Evolutionary conservation across 257 asterid genomes (phyloP), one percentile per base, ranked within the genome.

Genomic region (Misopates orontium): DNA sequence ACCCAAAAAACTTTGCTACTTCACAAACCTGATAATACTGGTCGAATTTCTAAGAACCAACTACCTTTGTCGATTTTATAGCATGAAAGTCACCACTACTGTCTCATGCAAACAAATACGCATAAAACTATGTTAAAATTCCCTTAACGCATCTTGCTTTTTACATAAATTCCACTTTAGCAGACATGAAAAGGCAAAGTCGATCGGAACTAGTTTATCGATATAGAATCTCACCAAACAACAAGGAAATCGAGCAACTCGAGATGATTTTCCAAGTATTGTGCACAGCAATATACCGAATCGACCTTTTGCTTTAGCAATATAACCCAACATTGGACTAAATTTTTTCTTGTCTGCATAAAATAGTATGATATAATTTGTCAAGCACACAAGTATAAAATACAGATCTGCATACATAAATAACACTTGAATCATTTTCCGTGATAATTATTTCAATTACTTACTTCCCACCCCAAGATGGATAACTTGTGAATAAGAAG

Each of bases 191-290:
- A 55, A 64, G 23, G 32, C 18, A 58, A 59, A 61, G 42, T 39
- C n/a, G 57, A 22, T 31, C 23, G 10, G 53, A 68, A 52, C 25
- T 56, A 53, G 18, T 16, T 1, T 44, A 66, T 22, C 57, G 36
- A 40, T 39, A 19, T 45, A 67, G 59, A 64, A 49, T 67, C 87
- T 80, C 79, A 94, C 99, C 96, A 74, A 71, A 85, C 96, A 20
- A 94, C 96, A 53, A 94, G 95, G 86, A 94, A 94, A 84, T 94
- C 99, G 47, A 94, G 87, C 85, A 94, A 80, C 81, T 94, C 96
- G 48, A 86, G 77, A 79, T 94, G 99, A 65, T 86, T 85, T 84
- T 94, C 96, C 95, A 94, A 75, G 88, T 90, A 94, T 64, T 81
- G 86, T 56, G 60, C 88, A 70, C 95, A 86, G 76, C 87, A 94